Base-by-base conservation (phyloP, 2,329 filamentous ascomycete genomes). In the Colletotrichum euphorbiae region DNA sequence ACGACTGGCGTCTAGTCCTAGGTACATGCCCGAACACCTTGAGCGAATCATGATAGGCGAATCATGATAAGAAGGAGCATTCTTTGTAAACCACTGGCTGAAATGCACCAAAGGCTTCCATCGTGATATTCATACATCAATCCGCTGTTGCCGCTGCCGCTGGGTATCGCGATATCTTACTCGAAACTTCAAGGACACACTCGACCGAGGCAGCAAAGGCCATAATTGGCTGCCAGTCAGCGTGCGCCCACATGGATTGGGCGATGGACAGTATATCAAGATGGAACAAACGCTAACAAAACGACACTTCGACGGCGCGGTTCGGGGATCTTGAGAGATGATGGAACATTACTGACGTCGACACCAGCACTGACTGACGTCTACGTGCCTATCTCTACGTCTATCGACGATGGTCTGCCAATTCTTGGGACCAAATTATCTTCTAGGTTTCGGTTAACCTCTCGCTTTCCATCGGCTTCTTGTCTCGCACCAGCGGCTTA, bases 391-490 rank as follows among this genome's bases (percentile, higher is more conserved):
- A 15, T 38, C 6, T 8, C 45, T 24, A 48, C 19, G 6, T 6
- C 46, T 1, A 3, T 31, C 46, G 4, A 17, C 3, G 4, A 50
- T 28, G 51, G 28, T 28, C 19, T 42, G 19, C 28, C 31, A 48
- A 19, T 33, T 38, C n/a, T n/a, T n/a, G n/a, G n/a, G 31, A 40
- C 60, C 31, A 42, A 56, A 17, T 4, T 56, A 15, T 38, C 7
- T 43, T 36, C 60, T 48, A 62, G 40, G 40, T 38, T 38, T 8
- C 36, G 13, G 36, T 56, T 62, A 40, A 51, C 33, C 51, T 63
- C 61, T 63, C 51, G 61, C 52, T 24, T 15, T 45, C 15, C 48
- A 28, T 7, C 28, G 28, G 28, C 28, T 8, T 28, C 28, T 28
- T 6, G 50, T 57, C 57, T 57, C 51, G 50, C 28, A 42, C 42